Evolutionary conservation across 2,329 filamentous ascomycete genomes (phyloP), one percentile per base, ranked within the genome.

Genomic region (Thielaviopsis ethacetica): DNA sequence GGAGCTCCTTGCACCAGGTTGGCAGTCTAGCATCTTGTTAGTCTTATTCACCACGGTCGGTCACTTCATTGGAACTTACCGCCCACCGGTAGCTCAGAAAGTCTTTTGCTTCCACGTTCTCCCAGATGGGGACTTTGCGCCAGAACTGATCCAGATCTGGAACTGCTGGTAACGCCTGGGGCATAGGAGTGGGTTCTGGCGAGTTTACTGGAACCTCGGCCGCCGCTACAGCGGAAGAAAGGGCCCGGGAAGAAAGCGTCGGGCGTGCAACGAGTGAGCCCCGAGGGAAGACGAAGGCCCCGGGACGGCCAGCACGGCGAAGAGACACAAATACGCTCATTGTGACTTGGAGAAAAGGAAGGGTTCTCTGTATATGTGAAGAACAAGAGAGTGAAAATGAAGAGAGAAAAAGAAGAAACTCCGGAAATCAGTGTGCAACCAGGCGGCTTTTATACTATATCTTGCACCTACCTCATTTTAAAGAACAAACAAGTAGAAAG

Each of bases 51-150:
- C 13, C 1, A 41, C 5, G 22, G n/a, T 9, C 22, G 19, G n/a
- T n/a, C n/a, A n/a, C 19, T 5, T 1, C 3, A 26, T 9, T 9
- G 34, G n/a, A 58, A 72, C 75, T 67, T 69, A 80, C 79, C 63
- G 77, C 75, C 76, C 78, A 82, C 12, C 69, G 66, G 61, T 81
- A 78, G 38, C 71, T 76, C 21, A 78, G 68, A 62, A 82, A 83
- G 0, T 79, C 68, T 1, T 74, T 66, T 2, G 68, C 64, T 0
- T 74, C 64, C 0, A 80, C 70, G 62, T 78, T 64, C 58, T 72
- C 69, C 77, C 78, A 82, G 22, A 71, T 65, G 1, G 72, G 67
- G 17, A 81, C 69, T 17, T 71, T 72, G 22, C 73, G 72, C 78
- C 78, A 81, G 63, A 80, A 81, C 52, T 72, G 68, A 22, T 72